These are phyloP conservation scores for Apiospora sp. DNA, from an alignment of 2,329 filamentous ascomycete genomes.

Conservation along the genomic window DNA sequence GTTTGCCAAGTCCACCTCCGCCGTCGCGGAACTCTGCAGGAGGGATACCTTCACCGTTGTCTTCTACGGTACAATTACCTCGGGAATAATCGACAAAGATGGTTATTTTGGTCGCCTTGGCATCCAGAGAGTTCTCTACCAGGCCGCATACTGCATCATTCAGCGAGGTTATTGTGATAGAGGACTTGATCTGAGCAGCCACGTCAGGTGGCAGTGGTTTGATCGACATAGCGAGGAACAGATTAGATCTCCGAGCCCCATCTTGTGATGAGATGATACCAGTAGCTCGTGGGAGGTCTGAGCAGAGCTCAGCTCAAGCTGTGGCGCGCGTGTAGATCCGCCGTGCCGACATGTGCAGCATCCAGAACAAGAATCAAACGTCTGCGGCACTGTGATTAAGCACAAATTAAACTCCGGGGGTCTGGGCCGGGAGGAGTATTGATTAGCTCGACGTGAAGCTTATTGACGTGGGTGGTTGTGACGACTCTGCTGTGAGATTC, in stretches of 20 bases:
- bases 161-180: conserved; percentile 78
- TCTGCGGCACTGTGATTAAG: neutral
- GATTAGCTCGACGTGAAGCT: neutral
- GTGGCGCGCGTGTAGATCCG: neutral
- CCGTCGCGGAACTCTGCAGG: conserved; percentile 73
- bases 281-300: neutral
- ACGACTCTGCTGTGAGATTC: neutral
- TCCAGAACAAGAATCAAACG: neutral
- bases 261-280: neutral
- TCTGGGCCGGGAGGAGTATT: neutral
- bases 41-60: conserved; percentile 82
- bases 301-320: conserved; percentile 16
- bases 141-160: conserved; percentile 76
- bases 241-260: conserved; percentile 2
- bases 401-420: neutral
- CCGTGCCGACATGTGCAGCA: neutral
- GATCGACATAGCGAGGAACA: conserved; percentile 62
- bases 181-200: conserved; percentile 83
- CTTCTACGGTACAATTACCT: conserved; percentile 82
- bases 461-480: neutral
- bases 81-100: conserved; percentile 77
- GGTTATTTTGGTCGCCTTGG: conserved; percentile 71
- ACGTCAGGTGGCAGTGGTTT: conserved; percentile 74
- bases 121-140: conserved; percentile 86
- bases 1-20: conserved; percentile 74